Percentiles rank a stretch among this genome's conserved stretches.
phyloP scores from a whole-genome alignment of 108 stramenopile species.

The Fragilaria radians region DNA sequence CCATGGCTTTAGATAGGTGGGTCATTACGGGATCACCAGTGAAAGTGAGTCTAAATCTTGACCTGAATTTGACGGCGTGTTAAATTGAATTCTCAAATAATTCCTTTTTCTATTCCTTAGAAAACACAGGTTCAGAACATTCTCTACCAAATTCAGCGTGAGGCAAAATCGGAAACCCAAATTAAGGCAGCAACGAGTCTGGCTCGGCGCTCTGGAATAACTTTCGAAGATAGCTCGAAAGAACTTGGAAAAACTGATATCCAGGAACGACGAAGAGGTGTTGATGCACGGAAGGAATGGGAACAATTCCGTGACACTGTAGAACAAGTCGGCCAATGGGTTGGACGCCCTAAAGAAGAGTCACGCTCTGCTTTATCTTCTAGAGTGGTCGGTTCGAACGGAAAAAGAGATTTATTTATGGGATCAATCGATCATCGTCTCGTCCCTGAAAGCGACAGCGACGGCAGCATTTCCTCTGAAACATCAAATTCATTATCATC shows the following conservation, averaged over 20 bases:
- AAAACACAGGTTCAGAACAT: constrained; percentile 42
- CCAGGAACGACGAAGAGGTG: constrained; percentile 25
- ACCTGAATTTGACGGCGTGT: constrained; percentile 33
- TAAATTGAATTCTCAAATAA: background rate
- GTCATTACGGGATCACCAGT: constrained; percentile 45
- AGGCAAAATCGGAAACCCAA: constrained; percentile 35
- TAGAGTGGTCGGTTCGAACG: constrained; percentile 10
- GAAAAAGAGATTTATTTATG: constrained; percentile 42
- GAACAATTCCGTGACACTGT: constrained; percentile 26
- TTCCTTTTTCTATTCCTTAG: background rate
- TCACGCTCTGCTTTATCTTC: constrained; percentile 41
- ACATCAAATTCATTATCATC: background rate
- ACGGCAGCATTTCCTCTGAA: constrained; percentile 26
- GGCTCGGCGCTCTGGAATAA: constrained; percentile 58
- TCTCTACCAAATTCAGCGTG: constrained; percentile 40
- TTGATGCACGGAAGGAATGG: constrained; percentile 45
- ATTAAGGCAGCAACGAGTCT: constrained; percentile 31
- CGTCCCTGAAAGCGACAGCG: constrained; percentile 27
- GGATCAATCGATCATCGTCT: constrained; percentile 8
- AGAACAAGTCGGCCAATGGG: constrained; percentile 7
- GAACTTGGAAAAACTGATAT: constrained; percentile 32
- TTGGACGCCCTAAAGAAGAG: constrained; percentile 5
- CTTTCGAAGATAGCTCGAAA: constrained; percentile 23
- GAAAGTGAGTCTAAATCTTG: too few relatives aligned
- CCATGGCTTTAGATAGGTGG: constrained; percentile 49